phyloP scores from a whole-genome alignment of 2,329 filamentous ascomycete species.

The Westerdykella ornata region DNA sequence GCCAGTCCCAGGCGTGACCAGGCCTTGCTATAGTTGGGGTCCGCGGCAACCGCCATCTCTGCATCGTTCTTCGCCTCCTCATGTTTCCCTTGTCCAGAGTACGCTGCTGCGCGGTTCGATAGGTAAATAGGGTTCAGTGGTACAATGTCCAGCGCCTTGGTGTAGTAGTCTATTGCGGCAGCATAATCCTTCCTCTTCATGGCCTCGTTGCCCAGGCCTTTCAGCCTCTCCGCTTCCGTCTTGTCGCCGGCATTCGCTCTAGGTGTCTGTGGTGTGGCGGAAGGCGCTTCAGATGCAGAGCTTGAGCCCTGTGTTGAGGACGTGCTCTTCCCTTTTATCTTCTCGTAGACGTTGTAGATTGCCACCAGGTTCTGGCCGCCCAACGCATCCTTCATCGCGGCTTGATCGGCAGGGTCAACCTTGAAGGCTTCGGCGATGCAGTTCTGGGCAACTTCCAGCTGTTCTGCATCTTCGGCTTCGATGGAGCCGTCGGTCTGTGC shows the following conservation, averaged over 20 bases:
- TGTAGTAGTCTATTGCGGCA: slow-evolving; percentile 77
- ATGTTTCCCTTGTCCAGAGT: slow-evolving; percentile 79
- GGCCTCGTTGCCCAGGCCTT: slow-evolving; percentile 84
- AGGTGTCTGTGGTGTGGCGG: slow-evolving; percentile 36
- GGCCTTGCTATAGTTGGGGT: slow-evolving; percentile 93
- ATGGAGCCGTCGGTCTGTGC: slow-evolving; percentile 86
- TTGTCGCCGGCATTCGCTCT: slow-evolving; percentile 50
- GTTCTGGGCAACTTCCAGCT: slow-evolving; percentile 86
- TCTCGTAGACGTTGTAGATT: slow-evolving; percentile 96
- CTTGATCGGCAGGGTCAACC: slow-evolving; percentile 73
- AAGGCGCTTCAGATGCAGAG: slow-evolving; percentile 38
- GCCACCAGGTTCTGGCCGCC: slow-evolving; percentile 80
- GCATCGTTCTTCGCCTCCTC: slow-evolving; percentile 78
- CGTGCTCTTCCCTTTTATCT: slow-evolving; percentile 64
- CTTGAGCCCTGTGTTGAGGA: slow-evolving; percentile 41
- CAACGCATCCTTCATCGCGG: slow-evolving; percentile 67
- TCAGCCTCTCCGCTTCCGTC: slow-evolving; percentile 78
- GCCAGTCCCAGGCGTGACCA: slow-evolving; percentile 93
- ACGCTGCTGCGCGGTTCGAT: slow-evolving; percentile 91
- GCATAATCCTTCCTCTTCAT: slow-evolving; percentile 93
- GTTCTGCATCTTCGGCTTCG: slow-evolving; percentile 79
- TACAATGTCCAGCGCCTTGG: slow-evolving; percentile 71
- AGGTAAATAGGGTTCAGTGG: slow-evolving; percentile 93
- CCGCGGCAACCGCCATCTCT: slow-evolving; percentile 78
- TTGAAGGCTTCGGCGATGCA: slow-evolving; percentile 96